Evolutionary conservation across 805 yeast genomes (phyloP).

Genomic region (Alloascoidea hylecoeti): DNA sequence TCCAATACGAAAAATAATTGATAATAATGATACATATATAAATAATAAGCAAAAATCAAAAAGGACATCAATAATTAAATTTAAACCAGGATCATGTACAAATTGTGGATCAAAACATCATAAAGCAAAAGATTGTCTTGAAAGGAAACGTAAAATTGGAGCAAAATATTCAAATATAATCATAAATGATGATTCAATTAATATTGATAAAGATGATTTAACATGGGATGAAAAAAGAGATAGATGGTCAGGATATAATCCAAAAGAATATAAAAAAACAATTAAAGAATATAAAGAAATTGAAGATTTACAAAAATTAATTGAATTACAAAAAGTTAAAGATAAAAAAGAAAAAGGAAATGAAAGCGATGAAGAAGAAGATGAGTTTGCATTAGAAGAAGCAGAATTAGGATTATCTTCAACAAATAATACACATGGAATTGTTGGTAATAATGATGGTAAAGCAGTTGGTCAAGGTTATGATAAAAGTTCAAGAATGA

Average conservation of each 20-base stretch:
- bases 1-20: slow-evolving; percentile 43
- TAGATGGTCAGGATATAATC: slow-evolving; percentile 70
- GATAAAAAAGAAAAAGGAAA: slow-evolving; percentile 6
- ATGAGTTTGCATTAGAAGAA: slow-evolving; percentile 16
- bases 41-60: slow-evolving; percentile 9
- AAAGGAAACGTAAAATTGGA: slow-evolving; percentile 31
- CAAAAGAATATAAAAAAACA: slow-evolving; percentile 42
- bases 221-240: slow-evolving; percentile 65
- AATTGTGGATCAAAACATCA: slow-evolving; percentile 47
- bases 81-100: slow-evolving; percentile 28
- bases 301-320: slow-evolving; percentile 14
- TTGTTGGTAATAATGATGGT: slow-evolving; percentile 19
- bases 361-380: slow-evolving; percentile 7
- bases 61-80: slow-evolving; percentile 12
- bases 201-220: slow-evolving; percentile 11
- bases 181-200: slow-evolving; percentile 14
- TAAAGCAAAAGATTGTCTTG: slow-evolving; percentile 38
- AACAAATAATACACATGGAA: slow-evolving; percentile 26
- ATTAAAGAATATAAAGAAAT: slow-evolving; percentile 29
- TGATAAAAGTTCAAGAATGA: slow-evolving; percentile 16
- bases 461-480: slow-evolving; percentile 10
- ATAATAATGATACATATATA: slow-evolving; percentile 32
- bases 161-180: slow-evolving; percentile 19
- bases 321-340: slow-evolving; percentile 7
- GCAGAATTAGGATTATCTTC: slow-evolving; percentile 15